Conservation (phyloP, 345 rosid genomes). For the Populus simonii region DNA sequence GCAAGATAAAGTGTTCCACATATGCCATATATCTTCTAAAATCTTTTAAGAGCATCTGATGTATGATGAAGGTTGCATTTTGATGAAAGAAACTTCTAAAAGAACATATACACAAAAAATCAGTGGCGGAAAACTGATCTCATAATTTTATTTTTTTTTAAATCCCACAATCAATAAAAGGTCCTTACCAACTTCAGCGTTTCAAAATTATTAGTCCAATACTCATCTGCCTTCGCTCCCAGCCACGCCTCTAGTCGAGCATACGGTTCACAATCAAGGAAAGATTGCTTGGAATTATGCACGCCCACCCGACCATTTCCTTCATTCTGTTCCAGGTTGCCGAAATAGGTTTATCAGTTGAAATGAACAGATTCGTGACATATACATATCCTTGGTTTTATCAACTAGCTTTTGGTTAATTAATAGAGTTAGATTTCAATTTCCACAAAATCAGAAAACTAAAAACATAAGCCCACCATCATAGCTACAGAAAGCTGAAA, state of each 20-base stretch:
- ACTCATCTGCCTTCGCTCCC: conserved; percentile 26
- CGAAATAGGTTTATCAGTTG: no score
- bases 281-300: conserved; percentile 34
- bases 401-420: no score
- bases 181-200: conserved; percentile 20
- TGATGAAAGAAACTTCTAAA: background rate
- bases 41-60: background rate
- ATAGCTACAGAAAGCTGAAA: no score
- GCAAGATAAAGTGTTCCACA: no score
- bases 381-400: no score
- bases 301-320: conserved; percentile 29
- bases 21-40: background rate
- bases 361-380: no score
- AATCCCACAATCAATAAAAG: background rate
- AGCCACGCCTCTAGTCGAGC: conserved; percentile 33
- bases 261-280: conserved; percentile 37
- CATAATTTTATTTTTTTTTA: background rate
- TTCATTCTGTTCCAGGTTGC: conserved; percentile 11
- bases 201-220: conserved; percentile 30
- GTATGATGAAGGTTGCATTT: background rate
- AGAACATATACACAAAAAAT: background rate
- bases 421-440: no score
- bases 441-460: no score
- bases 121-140: background rate
- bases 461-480: no score